phyloP scores from a whole-genome alignment of 139 green algal genomes.

The Zygnema circumcarinatum region DNA sequence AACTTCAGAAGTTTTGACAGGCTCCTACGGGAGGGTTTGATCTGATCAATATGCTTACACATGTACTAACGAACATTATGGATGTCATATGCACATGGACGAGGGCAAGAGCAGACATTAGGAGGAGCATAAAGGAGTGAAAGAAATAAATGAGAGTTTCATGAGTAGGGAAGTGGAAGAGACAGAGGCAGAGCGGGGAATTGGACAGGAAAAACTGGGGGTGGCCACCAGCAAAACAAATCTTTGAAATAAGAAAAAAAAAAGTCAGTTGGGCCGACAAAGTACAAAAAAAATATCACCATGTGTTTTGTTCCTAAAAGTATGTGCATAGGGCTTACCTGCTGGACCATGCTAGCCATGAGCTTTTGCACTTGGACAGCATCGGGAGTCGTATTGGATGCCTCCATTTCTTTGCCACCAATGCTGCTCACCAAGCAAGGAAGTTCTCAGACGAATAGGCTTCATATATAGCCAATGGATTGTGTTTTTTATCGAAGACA shows the following conservation, averaged over 20 bases:
- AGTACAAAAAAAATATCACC: too few relatives aligned
- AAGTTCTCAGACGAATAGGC: neutral
- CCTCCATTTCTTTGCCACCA: slow-evolving; percentile 44
- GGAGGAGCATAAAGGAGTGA: too few relatives aligned
- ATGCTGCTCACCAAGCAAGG: neutral
- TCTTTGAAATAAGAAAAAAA: too few relatives aligned
- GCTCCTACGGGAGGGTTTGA: neutral
- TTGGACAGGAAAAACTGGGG: neutral
- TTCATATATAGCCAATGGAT: too few relatives aligned
- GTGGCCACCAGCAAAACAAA: neutral
- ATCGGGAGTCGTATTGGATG: slow-evolving; percentile 72
- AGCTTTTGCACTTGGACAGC: slow-evolving; percentile 71
- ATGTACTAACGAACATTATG: neutral
- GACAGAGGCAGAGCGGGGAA: neutral
- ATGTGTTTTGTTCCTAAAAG: too few relatives aligned
- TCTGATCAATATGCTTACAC: neutral
- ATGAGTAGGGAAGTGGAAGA: neutral
- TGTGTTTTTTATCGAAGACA: too few relatives aligned
- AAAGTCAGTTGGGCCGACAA: too few relatives aligned
- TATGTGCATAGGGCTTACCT: slow-evolving; percentile 65
- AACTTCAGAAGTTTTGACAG: neutral
- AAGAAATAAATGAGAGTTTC: too few relatives aligned
- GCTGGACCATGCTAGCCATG: slow-evolving; percentile 81
- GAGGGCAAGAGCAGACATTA: too few relatives aligned
- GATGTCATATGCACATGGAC: too few relatives aligned